Evolutionary conservation across 1,284 basidiomycete genomes (phyloP).

Genomic region (Ceratobasidium sp.): DNA sequence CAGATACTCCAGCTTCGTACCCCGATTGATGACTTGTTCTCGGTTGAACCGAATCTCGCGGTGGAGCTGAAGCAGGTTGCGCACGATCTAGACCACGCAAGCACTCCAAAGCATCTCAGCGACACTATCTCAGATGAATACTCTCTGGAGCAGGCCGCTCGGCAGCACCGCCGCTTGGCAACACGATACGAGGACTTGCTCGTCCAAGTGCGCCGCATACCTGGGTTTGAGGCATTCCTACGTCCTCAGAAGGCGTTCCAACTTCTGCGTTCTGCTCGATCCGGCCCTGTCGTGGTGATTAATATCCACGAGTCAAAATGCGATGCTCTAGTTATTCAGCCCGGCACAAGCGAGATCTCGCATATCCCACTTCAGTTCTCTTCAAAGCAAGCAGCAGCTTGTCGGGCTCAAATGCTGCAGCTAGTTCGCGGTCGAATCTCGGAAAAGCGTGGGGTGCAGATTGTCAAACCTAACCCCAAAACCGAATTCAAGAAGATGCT

Average conservation of each 20-base stretch:
- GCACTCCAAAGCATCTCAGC: neutral
- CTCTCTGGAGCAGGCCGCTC: neutral
- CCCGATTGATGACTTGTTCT: neutral
- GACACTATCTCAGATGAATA: neutral
- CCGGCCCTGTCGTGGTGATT: neutral
- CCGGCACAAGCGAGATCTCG: neutral
- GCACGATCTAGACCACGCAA: slow-evolving; percentile 4
- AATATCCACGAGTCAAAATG: neutral
- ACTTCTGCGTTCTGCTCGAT: neutral
- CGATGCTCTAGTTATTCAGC: neutral
- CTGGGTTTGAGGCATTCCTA: neutral
- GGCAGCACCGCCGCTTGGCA: neutral
- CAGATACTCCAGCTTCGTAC: slow-evolving; percentile 12
- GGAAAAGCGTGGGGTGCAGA: too few relatives aligned
- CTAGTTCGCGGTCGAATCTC: too few relatives aligned
- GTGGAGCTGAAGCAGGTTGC: neutral
- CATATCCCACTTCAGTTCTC: neutral
- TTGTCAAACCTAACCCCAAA: neutral
- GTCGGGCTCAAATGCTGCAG: too few relatives aligned
- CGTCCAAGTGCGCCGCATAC: neutral
- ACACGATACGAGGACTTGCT: neutral
- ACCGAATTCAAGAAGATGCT: neutral
- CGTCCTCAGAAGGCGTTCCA: neutral
- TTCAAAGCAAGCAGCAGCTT: neutral
- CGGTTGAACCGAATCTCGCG: neutral